Conservation (phyloP, 2,329 filamentous ascomycete species). For the Paracorniculantispora psalliotae region DNA sequence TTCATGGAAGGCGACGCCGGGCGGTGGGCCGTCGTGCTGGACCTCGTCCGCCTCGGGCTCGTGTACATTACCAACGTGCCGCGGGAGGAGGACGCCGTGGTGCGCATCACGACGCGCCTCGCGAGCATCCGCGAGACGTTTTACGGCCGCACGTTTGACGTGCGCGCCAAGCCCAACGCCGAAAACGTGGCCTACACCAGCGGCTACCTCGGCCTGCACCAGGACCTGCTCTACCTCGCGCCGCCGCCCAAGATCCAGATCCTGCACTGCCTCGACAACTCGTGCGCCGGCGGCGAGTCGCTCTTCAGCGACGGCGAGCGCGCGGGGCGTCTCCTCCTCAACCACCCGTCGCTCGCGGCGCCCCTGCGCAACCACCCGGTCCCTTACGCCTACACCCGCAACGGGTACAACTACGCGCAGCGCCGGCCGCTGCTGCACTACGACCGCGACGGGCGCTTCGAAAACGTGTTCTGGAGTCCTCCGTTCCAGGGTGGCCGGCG, state of each 20-base stretch:
- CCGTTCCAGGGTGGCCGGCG: constrained; percentile 65
- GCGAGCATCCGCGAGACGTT: constrained; percentile 81
- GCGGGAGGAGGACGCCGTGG: constrained; percentile 58
- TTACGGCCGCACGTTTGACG: constrained; percentile 88
- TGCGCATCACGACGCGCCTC: constrained; percentile 64
- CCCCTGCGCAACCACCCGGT: constrained; percentile 42
- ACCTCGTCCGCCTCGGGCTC: constrained; percentile 64
- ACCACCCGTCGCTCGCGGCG: neutral
- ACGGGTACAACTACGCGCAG: constrained; percentile 58
- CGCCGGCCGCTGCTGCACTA: constrained; percentile 49
- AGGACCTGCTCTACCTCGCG: constrained; percentile 84
- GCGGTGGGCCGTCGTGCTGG: constrained; percentile 57
- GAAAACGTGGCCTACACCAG: constrained; percentile 92
- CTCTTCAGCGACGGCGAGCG: constrained; percentile 75
- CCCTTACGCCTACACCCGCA: constrained; percentile 65
- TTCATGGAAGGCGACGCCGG: constrained; percentile 57
- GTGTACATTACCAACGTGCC: constrained; percentile 75
- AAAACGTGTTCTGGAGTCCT: constrained; percentile 59
- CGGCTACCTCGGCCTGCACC: constrained; percentile 78
- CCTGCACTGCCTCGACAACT: constrained; percentile 83
- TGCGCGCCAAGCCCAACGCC: constrained; percentile 72
- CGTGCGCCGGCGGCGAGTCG: constrained; percentile 73
- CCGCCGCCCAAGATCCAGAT: constrained; percentile 79
- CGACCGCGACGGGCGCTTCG: constrained; percentile 18
- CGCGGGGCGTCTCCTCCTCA: constrained; percentile 41